phyloP scores from a whole-genome alignment of 306 rosid species.

The Quercus dentata region DNA sequence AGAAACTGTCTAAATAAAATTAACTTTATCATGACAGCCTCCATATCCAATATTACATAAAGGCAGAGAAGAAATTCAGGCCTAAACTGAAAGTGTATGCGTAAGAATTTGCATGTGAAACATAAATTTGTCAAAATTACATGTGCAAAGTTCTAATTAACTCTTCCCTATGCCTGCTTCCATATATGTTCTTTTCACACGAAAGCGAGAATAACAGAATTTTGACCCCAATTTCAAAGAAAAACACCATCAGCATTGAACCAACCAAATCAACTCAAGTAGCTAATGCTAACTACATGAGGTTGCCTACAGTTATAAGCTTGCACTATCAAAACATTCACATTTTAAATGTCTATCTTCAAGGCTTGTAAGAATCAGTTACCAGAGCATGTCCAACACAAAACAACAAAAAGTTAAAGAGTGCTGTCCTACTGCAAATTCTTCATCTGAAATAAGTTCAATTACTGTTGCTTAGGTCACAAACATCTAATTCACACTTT shows the following conservation, averaged over 20 bases:
- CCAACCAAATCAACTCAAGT: background rate
- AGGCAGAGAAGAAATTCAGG: conserved; percentile 2
- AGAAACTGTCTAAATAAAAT: background rate
- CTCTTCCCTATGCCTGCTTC: background rate
- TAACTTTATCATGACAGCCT: background rate
- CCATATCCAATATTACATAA: background rate
- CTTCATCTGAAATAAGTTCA: background rate
- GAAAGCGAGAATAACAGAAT: background rate
- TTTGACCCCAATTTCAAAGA: background rate
- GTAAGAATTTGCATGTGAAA: background rate
- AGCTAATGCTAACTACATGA: background rate
- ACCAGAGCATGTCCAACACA: background rate
- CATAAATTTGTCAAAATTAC: background rate
- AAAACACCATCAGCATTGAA: background rate
- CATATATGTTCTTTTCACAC: background rate
- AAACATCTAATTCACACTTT: background rate
- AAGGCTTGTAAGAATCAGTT: background rate
- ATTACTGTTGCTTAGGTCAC: background rate
- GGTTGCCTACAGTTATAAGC: background rate
- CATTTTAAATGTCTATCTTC: background rate
- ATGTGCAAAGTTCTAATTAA: background rate
- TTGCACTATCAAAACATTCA: background rate
- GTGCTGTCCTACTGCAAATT: background rate
- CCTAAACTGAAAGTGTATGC: background rate
- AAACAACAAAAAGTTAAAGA: background rate